Percentiles rank a stretch among this genome's conserved stretches.
These are phyloP conservation scores for Chlamydomonas schloesseri DNA, from an alignment of 139 green algal species.

Conservation along the genomic window DNA sequence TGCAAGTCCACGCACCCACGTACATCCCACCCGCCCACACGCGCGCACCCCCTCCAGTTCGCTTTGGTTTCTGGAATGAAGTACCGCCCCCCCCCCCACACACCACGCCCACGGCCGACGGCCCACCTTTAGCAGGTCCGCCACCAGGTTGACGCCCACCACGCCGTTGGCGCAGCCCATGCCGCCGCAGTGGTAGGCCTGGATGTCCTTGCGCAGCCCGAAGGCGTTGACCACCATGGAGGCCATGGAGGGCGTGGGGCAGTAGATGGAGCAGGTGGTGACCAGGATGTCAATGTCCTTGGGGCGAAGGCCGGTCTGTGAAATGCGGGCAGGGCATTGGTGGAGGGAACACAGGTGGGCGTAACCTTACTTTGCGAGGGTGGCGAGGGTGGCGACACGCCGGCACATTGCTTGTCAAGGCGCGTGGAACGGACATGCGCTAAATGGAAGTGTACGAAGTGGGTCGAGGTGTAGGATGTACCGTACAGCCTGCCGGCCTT, in stretches of 20 bases:
- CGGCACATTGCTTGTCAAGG: too few species aligned
- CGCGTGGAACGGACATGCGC: too few species aligned
- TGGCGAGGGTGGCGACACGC: neutral
- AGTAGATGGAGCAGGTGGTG: slow-evolving; percentile 79
- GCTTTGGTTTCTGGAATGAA: too few species aligned
- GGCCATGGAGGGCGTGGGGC: slow-evolving; percentile 83
- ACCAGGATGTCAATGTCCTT: slow-evolving; percentile 72
- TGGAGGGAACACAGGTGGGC: neutral
- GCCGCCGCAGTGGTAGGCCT: slow-evolving; percentile 55
- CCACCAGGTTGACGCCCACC: slow-evolving; percentile 74
- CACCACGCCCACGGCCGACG: neutral
- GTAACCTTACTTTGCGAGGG: too few species aligned
- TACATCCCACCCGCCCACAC: neutral
- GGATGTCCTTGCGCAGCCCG: slow-evolving; percentile 71
- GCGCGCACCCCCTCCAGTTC: too few species aligned
- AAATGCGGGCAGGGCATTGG: too few species aligned
- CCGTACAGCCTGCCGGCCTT: too few species aligned
- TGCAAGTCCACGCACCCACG: too few species aligned
- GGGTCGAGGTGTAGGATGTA: too few species aligned
- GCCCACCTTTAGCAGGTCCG: slow-evolving; percentile 73
- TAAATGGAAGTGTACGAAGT: too few species aligned
- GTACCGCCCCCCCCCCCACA: too few species aligned
- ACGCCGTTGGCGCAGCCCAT: slow-evolving; percentile 85
- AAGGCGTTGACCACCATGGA: slow-evolving; percentile 82
- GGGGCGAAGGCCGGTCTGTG: slow-evolving; percentile 46